Base-by-base conservation (phyloP, 371 early-diverging fungal species). In the Fennellomyces sp. region DNA sequence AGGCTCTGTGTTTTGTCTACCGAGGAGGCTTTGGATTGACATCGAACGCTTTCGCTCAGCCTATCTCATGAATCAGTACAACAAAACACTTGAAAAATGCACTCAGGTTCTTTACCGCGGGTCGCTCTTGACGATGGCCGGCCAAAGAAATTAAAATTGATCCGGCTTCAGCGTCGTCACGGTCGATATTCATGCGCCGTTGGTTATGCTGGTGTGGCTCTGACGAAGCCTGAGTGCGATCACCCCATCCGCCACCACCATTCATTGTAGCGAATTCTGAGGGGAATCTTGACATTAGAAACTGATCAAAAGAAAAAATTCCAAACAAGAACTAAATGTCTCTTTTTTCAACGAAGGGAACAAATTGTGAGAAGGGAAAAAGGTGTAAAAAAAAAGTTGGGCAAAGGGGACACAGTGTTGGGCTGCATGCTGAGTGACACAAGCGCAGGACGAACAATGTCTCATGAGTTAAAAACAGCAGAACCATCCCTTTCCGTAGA, bases 371-470 rank as follows among this genome's bases (percentile, higher is more conserved):
- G 51, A 31, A 27, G 27, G 41, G 39, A 12, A 6, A 15, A 58
- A 28, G 30, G 29, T 36, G 39, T 19, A 31, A n/a, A 52, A 60
- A 52, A 30, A 42, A 94, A 94, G 33, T 91, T 70, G 47, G 87
- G 52, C 48, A 93, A 77, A 57, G 93, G 65, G 19, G 89, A 21
- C 10, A 45, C 69, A 48, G 92, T 69, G 1, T 92, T 33, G 35
- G 35, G 35, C 35, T 33, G 35, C 35, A 33, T 33, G 35, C 35
- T 13, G 13, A 33, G 35, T 33, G 35, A 33, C 35, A 33, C 35
- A 33, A 33, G 13, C 6, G 35, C 35, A 6, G 13, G 35, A 33
- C 35, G 13, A 33, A 33, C 35, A 8, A 13, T 33, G 35, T 33
- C 35, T 33, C 35, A 33, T 33, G 35, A 33, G 35, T 13, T 33